These are phyloP conservation scores for Kodamaea kakaduensis DNA, from an alignment of 805 yeast genomes.

Conservation along the genomic window DNA sequence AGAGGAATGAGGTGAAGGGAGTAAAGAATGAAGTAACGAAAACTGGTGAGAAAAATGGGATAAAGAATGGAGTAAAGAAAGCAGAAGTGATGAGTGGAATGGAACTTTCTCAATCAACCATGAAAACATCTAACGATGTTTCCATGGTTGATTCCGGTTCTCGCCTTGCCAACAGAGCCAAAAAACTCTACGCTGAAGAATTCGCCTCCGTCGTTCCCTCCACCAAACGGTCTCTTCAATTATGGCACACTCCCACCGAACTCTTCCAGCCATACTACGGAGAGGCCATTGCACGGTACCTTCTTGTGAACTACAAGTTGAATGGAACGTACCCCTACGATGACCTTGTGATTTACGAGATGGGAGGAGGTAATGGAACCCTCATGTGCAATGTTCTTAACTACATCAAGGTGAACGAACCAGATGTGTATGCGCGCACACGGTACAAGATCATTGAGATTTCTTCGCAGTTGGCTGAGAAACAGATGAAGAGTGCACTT, in stretches of 20 bases:
- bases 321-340: slow-evolving; percentile 61
- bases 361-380: slow-evolving; percentile 91
- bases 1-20: background rate
- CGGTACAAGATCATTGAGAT: slow-evolving; percentile 72
- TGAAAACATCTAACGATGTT: no score
- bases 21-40: slow-evolving; percentile 11
- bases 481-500: slow-evolving; percentile 44
- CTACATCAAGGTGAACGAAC: slow-evolving; percentile 56
- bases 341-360: slow-evolving; percentile 74
- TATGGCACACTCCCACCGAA: slow-evolving; percentile 92
- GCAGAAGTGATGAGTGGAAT: no score
- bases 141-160: no score
- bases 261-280: slow-evolving; percentile 82
- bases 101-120: no score
- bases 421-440: slow-evolving; percentile 68
- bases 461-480: slow-evolving; percentile 55
- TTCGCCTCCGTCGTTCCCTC: slow-evolving; percentile 13
- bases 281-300: slow-evolving; percentile 77
- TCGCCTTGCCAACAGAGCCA: slow-evolving; percentile 15
- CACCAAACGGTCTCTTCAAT: slow-evolving; percentile 46
- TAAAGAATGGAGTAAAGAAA: slow-evolving; percentile 14
- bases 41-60: slow-evolving; percentile 11
- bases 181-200: slow-evolving; percentile 24
- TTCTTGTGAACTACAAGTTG: slow-evolving; percentile 65
- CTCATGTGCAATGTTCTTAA: slow-evolving; percentile 71